These are phyloP conservation scores for Lachnellula subtilissima DNA, from an alignment of 2,329 filamentous ascomycete species.

Conservation along the genomic window DNA sequence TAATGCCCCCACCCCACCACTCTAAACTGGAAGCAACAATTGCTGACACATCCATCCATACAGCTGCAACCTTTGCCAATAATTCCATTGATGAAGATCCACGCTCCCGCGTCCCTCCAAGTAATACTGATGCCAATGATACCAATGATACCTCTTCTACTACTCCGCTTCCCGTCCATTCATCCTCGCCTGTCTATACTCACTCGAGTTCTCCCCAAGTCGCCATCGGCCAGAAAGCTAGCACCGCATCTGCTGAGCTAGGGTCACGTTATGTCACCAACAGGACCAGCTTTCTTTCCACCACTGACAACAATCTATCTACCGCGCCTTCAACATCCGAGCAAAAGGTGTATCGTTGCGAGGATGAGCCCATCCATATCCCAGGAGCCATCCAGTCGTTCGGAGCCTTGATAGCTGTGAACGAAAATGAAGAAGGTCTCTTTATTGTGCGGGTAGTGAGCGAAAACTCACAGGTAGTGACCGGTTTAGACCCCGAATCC, in stretches of 20 bases:
- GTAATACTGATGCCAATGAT: too few species aligned
- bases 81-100: too few species aligned
- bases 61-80: too few species aligned
- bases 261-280: neutral
- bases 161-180: too few species aligned
- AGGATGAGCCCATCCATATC: constrained; percentile 16
- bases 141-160: too few species aligned
- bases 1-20: too few species aligned
- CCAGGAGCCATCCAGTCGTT: constrained; percentile 9
- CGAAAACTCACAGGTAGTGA: constrained; percentile 7
- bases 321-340: neutral
- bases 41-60: too few species aligned
- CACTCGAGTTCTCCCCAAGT: neutral
- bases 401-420: constrained; percentile 10
- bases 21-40: too few species aligned
- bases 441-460: constrained; percentile 9
- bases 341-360: constrained; percentile 4
- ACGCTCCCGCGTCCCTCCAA: too few species aligned
- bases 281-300: neutral
- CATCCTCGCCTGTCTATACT: neutral
- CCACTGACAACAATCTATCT: neutral
- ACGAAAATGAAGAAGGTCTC: neutral
- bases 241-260: neutral
- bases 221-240: neutral
- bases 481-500: neutral